Conservation (phyloP, 169 alveolate genomes). For the Plasmodium vinckei region DNA sequence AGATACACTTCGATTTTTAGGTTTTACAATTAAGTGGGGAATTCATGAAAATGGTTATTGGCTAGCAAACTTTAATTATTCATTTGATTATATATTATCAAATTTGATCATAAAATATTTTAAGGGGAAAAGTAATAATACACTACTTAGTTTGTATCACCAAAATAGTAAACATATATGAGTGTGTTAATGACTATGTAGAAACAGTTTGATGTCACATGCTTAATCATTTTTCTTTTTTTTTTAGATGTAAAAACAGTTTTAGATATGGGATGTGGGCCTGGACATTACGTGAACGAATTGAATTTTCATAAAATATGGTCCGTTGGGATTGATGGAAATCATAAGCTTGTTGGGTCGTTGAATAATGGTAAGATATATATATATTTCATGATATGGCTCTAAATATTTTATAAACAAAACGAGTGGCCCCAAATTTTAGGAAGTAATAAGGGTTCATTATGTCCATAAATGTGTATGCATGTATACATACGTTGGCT, state of each 20-base stretch:
- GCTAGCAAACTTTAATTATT: conserved; percentile 47
- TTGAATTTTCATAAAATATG: conserved; percentile 69
- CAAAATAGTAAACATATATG: neutral
- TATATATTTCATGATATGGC: neutral
- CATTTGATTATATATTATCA: conserved; percentile 64
- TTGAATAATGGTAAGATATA: conserved; percentile 30
- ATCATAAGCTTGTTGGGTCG: conserved; percentile 35
- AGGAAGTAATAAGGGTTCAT: no score
- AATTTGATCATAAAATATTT: conserved; percentile 63
- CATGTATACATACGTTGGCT: neutral
- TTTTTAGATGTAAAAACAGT: conserved; percentile 41
- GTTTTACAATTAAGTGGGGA: conserved; percentile 73
- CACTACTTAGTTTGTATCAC: neutral
- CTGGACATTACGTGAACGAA: conserved; percentile 63
- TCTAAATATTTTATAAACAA: no score
- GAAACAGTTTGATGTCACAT: neutral
- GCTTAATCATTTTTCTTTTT: neutral
- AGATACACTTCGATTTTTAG: conserved; percentile 64
- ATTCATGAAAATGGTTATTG: conserved; percentile 75
- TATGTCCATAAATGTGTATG: no score
- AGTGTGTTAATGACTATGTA: neutral
- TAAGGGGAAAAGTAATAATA: conserved; percentile 52
- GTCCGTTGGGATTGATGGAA: conserved; percentile 64
- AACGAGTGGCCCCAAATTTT: no score
- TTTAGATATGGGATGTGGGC: conserved; percentile 63